Percentiles rank a stretch among this genome's conserved stretches.
These are phyloP conservation scores for Biscogniauxia mediterranea DNA, from an alignment of 2,329 filamentous ascomycete species.

Conservation along the genomic window DNA sequence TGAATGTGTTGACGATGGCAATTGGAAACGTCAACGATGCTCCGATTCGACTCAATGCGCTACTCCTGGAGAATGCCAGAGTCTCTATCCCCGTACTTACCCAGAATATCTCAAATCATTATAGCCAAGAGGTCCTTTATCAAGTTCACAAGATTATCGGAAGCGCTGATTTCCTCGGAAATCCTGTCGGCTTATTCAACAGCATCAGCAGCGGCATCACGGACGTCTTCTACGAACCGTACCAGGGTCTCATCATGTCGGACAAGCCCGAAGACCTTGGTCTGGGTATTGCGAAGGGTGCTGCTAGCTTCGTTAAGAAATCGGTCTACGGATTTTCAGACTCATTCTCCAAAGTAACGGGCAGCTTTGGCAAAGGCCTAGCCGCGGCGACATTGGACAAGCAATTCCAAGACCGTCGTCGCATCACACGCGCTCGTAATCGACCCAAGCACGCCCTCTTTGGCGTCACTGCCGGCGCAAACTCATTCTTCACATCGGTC, in stretches of 20 bases:
- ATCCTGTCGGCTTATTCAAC: slow-evolving; percentile 96
- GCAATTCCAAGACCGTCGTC: slow-evolving; percentile 93
- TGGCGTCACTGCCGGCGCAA: slow-evolving; percentile 91
- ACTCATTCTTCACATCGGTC: slow-evolving; percentile 88
- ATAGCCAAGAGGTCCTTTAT: slow-evolving; percentile 92
- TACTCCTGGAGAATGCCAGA: slow-evolving; percentile 92
- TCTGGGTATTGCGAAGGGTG: slow-evolving; percentile 91
- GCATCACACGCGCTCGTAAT: slow-evolving; percentile 90
- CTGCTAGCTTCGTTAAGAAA: slow-evolving; percentile 97
- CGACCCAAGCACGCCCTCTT: slow-evolving; percentile 96
- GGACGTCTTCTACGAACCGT: slow-evolving; percentile 99
- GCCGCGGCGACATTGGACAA: slow-evolving; percentile 96
- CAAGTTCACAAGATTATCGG: slow-evolving; percentile 97
- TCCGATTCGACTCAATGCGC: slow-evolving; percentile 85
- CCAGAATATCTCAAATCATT: slow-evolving; percentile 87
- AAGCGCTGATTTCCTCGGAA: slow-evolving; percentile 95
- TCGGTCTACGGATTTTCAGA: slow-evolving; percentile 97
- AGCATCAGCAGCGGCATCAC: slow-evolving; percentile 96
- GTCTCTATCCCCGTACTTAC: slow-evolving; percentile 82
- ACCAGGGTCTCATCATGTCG: slow-evolving; percentile 94
- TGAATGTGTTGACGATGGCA: slow-evolving; percentile 98
- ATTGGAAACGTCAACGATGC: slow-evolving; percentile 99
- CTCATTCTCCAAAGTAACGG: slow-evolving; percentile 96
- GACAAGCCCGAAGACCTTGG: slow-evolving; percentile 94
- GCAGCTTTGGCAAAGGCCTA: slow-evolving; percentile 93